Evolutionary conservation across 2,329 filamentous ascomycete genomes (phyloP), one percentile per base, ranked within the genome.

Genomic region (Fusarium compactum): DNA sequence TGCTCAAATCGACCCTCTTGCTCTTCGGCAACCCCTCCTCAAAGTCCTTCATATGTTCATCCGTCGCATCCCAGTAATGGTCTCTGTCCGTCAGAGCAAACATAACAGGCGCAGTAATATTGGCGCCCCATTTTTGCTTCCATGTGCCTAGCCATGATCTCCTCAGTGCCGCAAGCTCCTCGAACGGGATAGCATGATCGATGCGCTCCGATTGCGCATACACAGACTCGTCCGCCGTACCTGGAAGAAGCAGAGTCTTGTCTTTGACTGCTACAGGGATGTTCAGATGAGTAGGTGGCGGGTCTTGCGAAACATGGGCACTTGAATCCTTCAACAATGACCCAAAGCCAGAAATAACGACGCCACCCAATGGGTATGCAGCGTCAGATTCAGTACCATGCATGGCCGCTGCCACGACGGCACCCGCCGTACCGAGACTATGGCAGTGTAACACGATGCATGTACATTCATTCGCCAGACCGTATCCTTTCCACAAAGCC

Each of bases 181-280:
- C 52, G 47, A 68, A 68, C 1, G 69, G 71, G 48, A 70, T 58
- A 25, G 65, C 50, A 30, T 73, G 68, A 20, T 72, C 61, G 9
- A 74, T 55, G 1, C 45, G 62, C 41, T 68, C 43, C 8, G 66
- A 63, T 25, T 70, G 60, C 15, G 63, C 63, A 34, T 66, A 70
- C 7, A 74, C 41, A 16, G 64, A 34, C 18, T 70, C 61, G 11
- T 63, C 69, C 8, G 66, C 63, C 1, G 71, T 73, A 12, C 69
- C 71, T 24, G 60, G 69, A 18, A 65, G 22, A 10, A 74, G 32
- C 20, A 74, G 34, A 20, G 59, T 70, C 14, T 52, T 65, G 15
- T 74, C 69, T 15, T 74, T 74, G 22, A 70, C 50, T 2, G 64
- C 46, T 10, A 64, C 12, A 7, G 71, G 71, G 25, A 73, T 67